phyloP scores from a whole-genome alignment of 352 stramenopile species.

The Phytophthora pisi region DNA sequence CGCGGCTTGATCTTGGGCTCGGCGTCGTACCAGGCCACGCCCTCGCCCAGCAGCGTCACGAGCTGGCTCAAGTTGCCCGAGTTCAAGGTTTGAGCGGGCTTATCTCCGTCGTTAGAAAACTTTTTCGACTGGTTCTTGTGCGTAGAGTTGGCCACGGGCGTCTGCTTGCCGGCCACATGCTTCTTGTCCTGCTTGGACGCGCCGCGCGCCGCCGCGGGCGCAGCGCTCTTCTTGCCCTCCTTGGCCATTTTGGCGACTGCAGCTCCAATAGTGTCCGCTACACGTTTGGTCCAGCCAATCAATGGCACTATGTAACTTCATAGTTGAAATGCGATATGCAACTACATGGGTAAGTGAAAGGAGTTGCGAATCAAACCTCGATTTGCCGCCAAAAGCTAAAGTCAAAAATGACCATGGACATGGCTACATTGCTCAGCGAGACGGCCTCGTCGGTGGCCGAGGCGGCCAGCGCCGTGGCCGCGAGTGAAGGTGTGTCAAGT shows the following conservation, averaged over 20 bases:
- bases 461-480: slow-evolving; percentile 2
- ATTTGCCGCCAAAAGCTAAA: not conserved
- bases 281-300: slow-evolving; percentile 30
- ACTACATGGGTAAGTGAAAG: slow-evolving; percentile 2
- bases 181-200: not conserved
- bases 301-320: slow-evolving; percentile 1
- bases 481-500: not conserved
- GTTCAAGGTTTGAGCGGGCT: not conserved
- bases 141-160: not conserved
- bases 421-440: slow-evolving; percentile 20
- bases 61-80: slow-evolving; percentile 34
- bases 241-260: slow-evolving; percentile 25
- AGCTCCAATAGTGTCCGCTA: not conserved
- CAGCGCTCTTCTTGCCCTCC: slow-evolving; percentile 3
- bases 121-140: slow-evolving; percentile 1
- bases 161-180: slow-evolving; percentile 9
- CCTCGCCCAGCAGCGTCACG: slow-evolving; percentile 34
- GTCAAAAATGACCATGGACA: slow-evolving; percentile 10
- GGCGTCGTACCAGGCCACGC: slow-evolving; percentile 47
- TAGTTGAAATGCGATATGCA: slow-evolving; percentile 8
- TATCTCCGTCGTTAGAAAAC: not conserved
- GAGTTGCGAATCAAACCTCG: slow-evolving; percentile 1
- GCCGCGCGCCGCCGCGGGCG: slow-evolving; percentile 4
- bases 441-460: slow-evolving; percentile 20
- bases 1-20: slow-evolving; percentile 36